phyloP scores from a whole-genome alignment of 345 rosid genomes.

The Carallia pectinifolia region DNA sequence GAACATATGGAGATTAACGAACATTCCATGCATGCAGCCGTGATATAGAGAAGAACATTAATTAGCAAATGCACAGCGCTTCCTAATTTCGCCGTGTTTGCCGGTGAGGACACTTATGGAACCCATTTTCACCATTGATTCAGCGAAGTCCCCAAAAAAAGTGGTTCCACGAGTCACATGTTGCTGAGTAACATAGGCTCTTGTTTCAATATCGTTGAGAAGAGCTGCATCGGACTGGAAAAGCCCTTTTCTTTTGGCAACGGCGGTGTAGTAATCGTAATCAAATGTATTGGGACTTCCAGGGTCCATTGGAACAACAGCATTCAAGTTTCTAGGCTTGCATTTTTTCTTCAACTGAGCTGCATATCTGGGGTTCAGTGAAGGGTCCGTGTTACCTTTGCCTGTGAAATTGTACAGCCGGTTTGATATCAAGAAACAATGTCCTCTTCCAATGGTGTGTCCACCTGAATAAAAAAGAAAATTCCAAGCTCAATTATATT shows the following conservation, averaged over 20 bases:
- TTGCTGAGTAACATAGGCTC: conserved; percentile 32
- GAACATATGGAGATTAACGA: no score
- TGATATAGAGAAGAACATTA: background rate
- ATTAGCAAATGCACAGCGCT: conserved; percentile 15
- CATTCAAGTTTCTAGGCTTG: conserved; percentile 35
- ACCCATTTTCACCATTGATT: conserved; percentile 22
- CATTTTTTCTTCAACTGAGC: conserved; percentile 44
- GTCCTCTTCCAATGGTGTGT: conserved; percentile 64
- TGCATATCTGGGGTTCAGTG: conserved; percentile 49
- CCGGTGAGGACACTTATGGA: conserved; percentile 20
- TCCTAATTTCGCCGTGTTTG: conserved; percentile 25
- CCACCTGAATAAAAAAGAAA: conserved; percentile 27
- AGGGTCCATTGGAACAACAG: conserved; percentile 54
- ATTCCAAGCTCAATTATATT: background rate
- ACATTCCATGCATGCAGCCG: no score
- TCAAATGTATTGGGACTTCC: conserved; percentile 57
- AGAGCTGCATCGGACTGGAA: conserved; percentile 65
- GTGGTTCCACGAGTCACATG: conserved; percentile 26
- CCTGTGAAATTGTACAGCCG: conserved; percentile 65
- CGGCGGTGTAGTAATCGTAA: conserved; percentile 39
- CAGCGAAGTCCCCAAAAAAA: conserved; percentile 27
- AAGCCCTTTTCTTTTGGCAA: conserved; percentile 49
- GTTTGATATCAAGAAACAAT: conserved; percentile 26
- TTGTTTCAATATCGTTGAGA: conserved; percentile 41
- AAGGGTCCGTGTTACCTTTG: conserved; percentile 53